Conservation (phyloP, 768 basidiomycete species). For the Lyophyllum shimeji region DNA sequence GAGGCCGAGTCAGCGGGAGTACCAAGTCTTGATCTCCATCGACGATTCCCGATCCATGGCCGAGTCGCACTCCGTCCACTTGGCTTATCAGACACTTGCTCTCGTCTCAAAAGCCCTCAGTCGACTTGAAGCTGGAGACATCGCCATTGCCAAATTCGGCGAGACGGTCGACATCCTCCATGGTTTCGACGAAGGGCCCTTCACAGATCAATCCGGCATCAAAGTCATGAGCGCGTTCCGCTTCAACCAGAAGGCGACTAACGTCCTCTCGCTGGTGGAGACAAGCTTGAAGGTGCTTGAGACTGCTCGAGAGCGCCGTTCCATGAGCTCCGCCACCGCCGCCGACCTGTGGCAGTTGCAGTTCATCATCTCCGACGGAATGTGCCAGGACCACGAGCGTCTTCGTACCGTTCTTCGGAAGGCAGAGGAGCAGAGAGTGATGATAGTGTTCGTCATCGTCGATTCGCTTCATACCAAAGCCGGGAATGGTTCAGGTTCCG, state of each 20-base stretch:
- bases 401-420: slow-evolving; percentile 77
- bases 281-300: slow-evolving; percentile 73
- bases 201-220: slow-evolving; percentile 78
- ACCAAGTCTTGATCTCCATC: slow-evolving; percentile 91
- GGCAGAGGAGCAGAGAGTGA: slow-evolving; percentile 86
- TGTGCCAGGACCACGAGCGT: slow-evolving; percentile 92
- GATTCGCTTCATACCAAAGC: slow-evolving; percentile 70
- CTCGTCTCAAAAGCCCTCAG: slow-evolving; percentile 88
- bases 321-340: slow-evolving; percentile 59
- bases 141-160: slow-evolving; percentile 90
- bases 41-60: slow-evolving; percentile 98
- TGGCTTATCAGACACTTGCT: slow-evolving; percentile 92
- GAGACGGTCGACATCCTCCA: slow-evolving; percentile 86
- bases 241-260: slow-evolving; percentile 88
- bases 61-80: slow-evolving; percentile 86
- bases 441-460: slow-evolving; percentile 95
- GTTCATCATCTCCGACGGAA: slow-evolving; percentile 99
- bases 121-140: slow-evolving; percentile 93
- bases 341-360: slow-evolving; percentile 95
- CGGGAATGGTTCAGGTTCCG: slow-evolving; percentile 14
- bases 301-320: slow-evolving; percentile 68
- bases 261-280: slow-evolving; percentile 82
- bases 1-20: slow-evolving; percentile 90
- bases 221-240: slow-evolving; percentile 82
- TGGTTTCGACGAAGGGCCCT: slow-evolving; percentile 77